These are phyloP conservation scores for Leonotis leonurus DNA, from an alignment of 257 asterid genomes.

Conservation along the genomic window DNA sequence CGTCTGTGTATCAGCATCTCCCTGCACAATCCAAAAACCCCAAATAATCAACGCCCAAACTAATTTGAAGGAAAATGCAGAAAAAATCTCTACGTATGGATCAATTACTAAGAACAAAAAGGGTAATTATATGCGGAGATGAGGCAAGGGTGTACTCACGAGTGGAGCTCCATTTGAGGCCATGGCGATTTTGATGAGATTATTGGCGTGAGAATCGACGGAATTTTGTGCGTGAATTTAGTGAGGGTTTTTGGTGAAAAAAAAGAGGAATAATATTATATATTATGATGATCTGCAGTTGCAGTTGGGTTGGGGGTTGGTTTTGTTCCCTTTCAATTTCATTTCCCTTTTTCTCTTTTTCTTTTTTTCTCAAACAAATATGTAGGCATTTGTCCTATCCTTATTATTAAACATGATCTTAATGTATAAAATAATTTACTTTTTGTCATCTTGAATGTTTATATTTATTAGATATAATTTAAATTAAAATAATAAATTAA, in stretches of 20 bases:
- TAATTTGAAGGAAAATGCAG: background rate
- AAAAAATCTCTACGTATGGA: background rate
- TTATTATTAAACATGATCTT: too few species aligned
- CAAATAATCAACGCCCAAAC: background rate
- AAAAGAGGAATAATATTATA: background rate
- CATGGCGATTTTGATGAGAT: slow-evolving; percentile 27
- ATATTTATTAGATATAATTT: too few species aligned
- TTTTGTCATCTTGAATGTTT: too few species aligned
- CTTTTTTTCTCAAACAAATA: too few species aligned
- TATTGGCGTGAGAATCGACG: background rate
- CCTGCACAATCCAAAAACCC: slow-evolving; percentile 38
- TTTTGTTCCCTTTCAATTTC: background rate
- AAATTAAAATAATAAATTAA: too few species aligned
- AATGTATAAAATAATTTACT: too few species aligned
- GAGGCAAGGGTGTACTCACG: slow-evolving; percentile 26
- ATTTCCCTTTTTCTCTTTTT: too few species aligned
- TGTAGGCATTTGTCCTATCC: too few species aligned
- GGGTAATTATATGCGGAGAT: background rate
- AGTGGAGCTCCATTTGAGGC: slow-evolving; percentile 53
- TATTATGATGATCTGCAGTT: slow-evolving; percentile 10
- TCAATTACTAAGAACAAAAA: background rate
- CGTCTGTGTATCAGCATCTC: slow-evolving; percentile 68
- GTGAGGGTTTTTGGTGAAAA: slow-evolving; percentile 31
- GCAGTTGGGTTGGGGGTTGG: slow-evolving; percentile 9
- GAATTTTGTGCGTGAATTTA: slow-evolving; percentile 8